Conservation (phyloP, 768 basidiomycete species). For the Pulveroboletus frians region DNA sequence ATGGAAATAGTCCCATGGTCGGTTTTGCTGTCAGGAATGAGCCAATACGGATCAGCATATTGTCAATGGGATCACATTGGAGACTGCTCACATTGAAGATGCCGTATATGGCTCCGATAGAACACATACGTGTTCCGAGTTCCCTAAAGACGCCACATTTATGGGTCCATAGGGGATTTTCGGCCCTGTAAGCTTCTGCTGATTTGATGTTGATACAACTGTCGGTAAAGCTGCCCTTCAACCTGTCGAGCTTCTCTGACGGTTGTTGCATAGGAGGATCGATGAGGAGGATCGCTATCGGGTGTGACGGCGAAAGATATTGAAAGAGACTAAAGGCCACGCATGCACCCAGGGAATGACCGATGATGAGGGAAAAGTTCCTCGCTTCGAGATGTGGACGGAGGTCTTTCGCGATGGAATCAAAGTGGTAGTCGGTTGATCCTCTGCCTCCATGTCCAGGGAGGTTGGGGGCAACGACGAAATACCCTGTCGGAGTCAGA, state of each 20-base stretch:
- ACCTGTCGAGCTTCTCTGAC: neutral
- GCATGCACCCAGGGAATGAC: conserved; percentile 17
- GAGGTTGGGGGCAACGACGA: conserved; percentile 22
- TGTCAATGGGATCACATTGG: neutral
- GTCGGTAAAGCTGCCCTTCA: neutral
- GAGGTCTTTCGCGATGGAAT: conserved; percentile 14
- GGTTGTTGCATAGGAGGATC: conserved; percentile 10
- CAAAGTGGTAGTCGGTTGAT: conserved; percentile 10
- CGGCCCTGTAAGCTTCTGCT: neutral
- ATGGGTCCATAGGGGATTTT: conserved; percentile 15
- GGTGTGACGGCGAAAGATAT: conserved; percentile 2
- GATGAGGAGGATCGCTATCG: conserved; percentile 15
- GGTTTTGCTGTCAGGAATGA: conserved; percentile 6
- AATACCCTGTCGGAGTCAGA: conserved; percentile 13
- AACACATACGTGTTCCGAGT: conserved; percentile 11
- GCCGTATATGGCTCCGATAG: neutral
- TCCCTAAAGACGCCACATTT: conserved; percentile 6
- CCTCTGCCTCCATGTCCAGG: conserved; percentile 14
- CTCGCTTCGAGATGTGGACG: conserved; percentile 12
- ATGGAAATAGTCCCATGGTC: conserved; percentile 17
- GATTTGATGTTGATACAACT: neutral
- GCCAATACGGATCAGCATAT: neutral
- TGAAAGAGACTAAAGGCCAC: conserved; percentile 6
- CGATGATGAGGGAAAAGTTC: conserved; percentile 13
- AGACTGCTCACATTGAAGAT: conserved; percentile 3